These are phyloP conservation scores for Wallacemonas rigidus DNA, from an alignment of 208 protist species.

Conservation along the genomic window DNA sequence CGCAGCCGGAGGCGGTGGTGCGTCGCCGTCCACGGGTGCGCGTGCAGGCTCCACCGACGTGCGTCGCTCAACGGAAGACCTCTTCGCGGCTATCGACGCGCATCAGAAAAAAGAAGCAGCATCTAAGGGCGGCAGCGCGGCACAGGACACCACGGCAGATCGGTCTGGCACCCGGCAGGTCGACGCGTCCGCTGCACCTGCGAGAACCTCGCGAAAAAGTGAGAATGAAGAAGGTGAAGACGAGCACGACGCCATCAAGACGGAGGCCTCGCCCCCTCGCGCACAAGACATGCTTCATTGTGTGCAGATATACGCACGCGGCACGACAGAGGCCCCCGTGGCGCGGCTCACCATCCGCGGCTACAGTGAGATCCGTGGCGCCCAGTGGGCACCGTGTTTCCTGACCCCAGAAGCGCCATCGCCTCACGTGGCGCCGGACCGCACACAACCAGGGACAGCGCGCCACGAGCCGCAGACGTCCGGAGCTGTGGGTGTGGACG, in stretches of 20 bases:
- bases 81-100: constrained; percentile 38
- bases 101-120: constrained; percentile 17
- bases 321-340: constrained; percentile 55
- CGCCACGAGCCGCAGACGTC: no score
- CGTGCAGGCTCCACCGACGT: not conserved
- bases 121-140: no score
- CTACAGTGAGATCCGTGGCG: constrained; percentile 77
- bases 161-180: no score
- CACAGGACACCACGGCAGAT: no score
- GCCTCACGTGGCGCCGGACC: not conserved
- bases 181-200: no score
- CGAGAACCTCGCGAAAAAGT: no score
- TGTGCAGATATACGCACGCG: constrained; percentile 77
- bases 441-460: no score
- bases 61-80: constrained; percentile 14
- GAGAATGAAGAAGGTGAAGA: no score
- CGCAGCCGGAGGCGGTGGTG: no score
- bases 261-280: not conserved
- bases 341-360: constrained; percentile 62
- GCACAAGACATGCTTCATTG: constrained; percentile 73
- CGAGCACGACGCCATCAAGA: not conserved
- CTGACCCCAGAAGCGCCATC: constrained; percentile 20
- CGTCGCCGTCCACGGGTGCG: no score
- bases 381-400: constrained; percentile 83
- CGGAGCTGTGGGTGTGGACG: no score